These are phyloP conservation scores for Cubamyces lactineus DNA, from an alignment of 768 basidiomycete species.

Conservation along the genomic window DNA sequence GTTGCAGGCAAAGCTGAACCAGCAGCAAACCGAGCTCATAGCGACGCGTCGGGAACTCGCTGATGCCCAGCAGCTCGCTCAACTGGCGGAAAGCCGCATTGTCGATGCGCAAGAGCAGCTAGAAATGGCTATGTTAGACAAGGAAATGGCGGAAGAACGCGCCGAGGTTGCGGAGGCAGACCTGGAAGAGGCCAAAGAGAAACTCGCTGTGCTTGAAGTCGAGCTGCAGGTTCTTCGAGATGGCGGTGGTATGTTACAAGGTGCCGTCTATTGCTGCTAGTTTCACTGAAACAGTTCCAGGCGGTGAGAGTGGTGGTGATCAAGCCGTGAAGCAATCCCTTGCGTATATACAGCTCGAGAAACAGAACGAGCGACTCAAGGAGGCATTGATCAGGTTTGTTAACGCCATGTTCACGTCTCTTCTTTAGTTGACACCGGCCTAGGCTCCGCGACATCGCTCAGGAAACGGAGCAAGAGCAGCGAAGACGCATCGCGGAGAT, in stretches of 20 bases:
- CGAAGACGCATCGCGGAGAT: slow-evolving; percentile 80
- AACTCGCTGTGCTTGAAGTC: slow-evolving; percentile 76
- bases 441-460: slow-evolving; percentile 86
- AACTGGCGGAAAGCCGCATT: slow-evolving; percentile 68
- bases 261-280: background rate
- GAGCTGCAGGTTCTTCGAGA: slow-evolving; percentile 82
- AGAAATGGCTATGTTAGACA: slow-evolving; percentile 94
- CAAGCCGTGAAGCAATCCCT: slow-evolving; percentile 57
- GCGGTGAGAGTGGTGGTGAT: slow-evolving; percentile 35
- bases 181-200: slow-evolving; percentile 78
- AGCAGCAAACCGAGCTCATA: slow-evolving; percentile 79
- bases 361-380: slow-evolving; percentile 94
- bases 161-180: slow-evolving; percentile 81
- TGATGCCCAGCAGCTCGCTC: slow-evolving; percentile 75
- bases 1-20: slow-evolving; percentile 83
- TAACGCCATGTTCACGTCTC: background rate
- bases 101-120: slow-evolving; percentile 86
- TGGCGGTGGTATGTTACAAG: slow-evolving; percentile 38
- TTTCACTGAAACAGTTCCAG: slow-evolving; percentile 3
- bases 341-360: slow-evolving; percentile 86
- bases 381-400: slow-evolving; percentile 86
- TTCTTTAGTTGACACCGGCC: background rate
- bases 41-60: slow-evolving; percentile 75
- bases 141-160: slow-evolving; percentile 94
- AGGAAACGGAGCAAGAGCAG: slow-evolving; percentile 86